These are phyloP conservation scores for Aciculoconidium aculeatum DNA, from an alignment of 805 yeast genomes.

Conservation along the genomic window DNA sequence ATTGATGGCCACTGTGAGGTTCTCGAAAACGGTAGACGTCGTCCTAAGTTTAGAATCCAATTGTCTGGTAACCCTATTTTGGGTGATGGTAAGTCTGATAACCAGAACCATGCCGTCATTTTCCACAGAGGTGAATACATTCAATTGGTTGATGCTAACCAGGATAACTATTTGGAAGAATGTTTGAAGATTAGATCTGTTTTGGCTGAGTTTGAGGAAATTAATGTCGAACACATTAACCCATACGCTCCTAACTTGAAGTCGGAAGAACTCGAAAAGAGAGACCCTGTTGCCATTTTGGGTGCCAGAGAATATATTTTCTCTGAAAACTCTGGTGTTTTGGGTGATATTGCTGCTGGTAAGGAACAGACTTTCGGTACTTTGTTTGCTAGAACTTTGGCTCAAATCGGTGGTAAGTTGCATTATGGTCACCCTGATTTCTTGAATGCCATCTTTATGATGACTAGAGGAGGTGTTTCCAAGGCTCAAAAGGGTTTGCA, in stretches of 20 bases:
- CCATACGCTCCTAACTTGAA: slow-evolving; percentile 75
- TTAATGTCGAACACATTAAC: slow-evolving; percentile 67
- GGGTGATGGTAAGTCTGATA: slow-evolving; percentile 88
- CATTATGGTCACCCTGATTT: slow-evolving; percentile 91
- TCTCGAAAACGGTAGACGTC: slow-evolving; percentile 51
- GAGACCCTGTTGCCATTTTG: slow-evolving; percentile 73
- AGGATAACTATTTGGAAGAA: slow-evolving; percentile 81
- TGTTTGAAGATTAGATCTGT: slow-evolving; percentile 79
- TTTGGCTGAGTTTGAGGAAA: slow-evolving; percentile 77
- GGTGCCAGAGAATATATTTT: slow-evolving; percentile 86
- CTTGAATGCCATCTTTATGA: slow-evolving; percentile 68
- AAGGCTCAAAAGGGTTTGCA: slow-evolving; percentile 84
- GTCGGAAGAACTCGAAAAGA: slow-evolving; percentile 41
- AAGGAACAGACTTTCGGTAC: slow-evolving; percentile 89
- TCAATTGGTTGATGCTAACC: slow-evolving; percentile 82
- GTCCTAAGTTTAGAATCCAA: slow-evolving; percentile 72
- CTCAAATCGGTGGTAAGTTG: slow-evolving; percentile 80
- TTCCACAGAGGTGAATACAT: slow-evolving; percentile 82
- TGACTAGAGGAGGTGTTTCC: slow-evolving; percentile 83
- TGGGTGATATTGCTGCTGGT: slow-evolving; percentile 89
- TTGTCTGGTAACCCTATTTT: slow-evolving; percentile 79
- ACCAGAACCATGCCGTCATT: slow-evolving; percentile 75
- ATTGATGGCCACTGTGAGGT: slow-evolving; percentile 77
- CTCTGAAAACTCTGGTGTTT: slow-evolving; percentile 79
- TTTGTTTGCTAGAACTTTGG: slow-evolving; percentile 72